A percentile compares a stretch with the other conserved stretches of the same genome.
Conservation (phyloP, 169 alveolate genomes). For the Plasmodium knowlesi region DNA sequence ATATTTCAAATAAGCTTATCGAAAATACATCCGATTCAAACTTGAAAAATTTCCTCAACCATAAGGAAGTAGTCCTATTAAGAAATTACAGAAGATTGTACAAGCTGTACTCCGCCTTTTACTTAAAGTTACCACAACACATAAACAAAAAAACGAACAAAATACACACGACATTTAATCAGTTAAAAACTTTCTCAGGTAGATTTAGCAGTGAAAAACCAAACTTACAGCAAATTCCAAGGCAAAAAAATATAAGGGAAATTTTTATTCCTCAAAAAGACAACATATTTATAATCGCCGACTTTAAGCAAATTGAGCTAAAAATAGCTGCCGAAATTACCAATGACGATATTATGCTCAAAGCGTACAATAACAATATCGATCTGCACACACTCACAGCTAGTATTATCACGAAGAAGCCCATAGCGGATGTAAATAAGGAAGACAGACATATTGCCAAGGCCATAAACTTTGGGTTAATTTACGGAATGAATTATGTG, state of each 20-base stretch:
- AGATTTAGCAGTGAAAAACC: conserved; percentile 91
- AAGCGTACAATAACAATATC: conserved; percentile 84
- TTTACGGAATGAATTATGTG: conserved; percentile 88
- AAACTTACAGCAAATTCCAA: conserved; percentile 90
- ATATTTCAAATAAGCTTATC: conserved; percentile 76
- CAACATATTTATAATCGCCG: conserved; percentile 87
- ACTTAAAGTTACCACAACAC: conserved; percentile 86
- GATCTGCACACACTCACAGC: conserved; percentile 86
- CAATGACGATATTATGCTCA: conserved; percentile 86
- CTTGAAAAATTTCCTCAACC: conserved; percentile 82
- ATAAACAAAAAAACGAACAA: conserved; percentile 81
- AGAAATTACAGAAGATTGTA: conserved; percentile 85
- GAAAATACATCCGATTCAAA: conserved; percentile 88
- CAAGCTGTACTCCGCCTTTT: conserved; percentile 88
- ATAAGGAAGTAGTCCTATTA: conserved; percentile 84
- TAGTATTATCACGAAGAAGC: conserved; percentile 79
- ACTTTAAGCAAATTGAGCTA: conserved; percentile 90
- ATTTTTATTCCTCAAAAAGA: conserved; percentile 86
- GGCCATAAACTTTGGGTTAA: conserved; percentile 90
- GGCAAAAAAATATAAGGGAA: conserved; percentile 86
- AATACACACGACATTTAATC: conserved; percentile 89
- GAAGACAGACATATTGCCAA: conserved; percentile 91
- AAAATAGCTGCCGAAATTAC: conserved; percentile 91
- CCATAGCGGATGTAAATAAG: conserved; percentile 79
- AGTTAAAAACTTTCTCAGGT: conserved; percentile 90